Base-by-base conservation (phyloP, 2,329 filamentous ascomycete species). In the Herpotrichia juniperi region DNA sequence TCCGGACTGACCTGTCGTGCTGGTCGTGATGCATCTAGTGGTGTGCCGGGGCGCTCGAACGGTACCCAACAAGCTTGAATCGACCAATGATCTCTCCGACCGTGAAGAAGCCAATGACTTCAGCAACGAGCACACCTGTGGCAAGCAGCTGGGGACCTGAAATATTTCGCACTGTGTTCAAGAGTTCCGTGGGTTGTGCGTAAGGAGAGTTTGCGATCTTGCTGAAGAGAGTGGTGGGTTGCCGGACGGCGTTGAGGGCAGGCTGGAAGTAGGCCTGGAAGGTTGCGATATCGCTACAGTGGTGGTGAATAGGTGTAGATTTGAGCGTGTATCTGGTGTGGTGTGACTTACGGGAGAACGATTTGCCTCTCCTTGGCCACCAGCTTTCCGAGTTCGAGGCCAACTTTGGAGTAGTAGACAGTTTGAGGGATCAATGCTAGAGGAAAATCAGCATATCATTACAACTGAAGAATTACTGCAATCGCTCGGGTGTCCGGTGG, bases 21-120 rank as follows among this genome's bases (percentile, higher is more conserved):
- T 24, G 37, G 31, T 48, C 30, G 45, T 53, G 42, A 35, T 53
- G 46, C 53, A 57, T 54, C 58, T 68, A 71, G 58, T 72, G 68
- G 59, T 71, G 64, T 48, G 64, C 66, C 16, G 57, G 61, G 50
- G 62, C 64, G 61, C 65, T 72, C 34, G 65, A 60, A 64, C 78
- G 69, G 84, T 99, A 99, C 61, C 94, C 94, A 66, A 99, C 83
- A 66, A 99, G 77, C 89, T 99, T 97, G 81, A 94, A 86, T 71
- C 93, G 86, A 69, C 94, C 94, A 69, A 99, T 87, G 77, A 99
- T 97, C 84, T 97, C 93, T 61, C 94, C 94, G 49, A 97, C 86
- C 56, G 93, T 96, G 84, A 97, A 99, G 85, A 99, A 99, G 56
- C 94, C 94, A 63, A 99, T 79, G 45, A 91, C 84, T 80, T 99